Base-by-base conservation (phyloP, 306 rosid genomes). In the Boehmeria nivea region DNA sequence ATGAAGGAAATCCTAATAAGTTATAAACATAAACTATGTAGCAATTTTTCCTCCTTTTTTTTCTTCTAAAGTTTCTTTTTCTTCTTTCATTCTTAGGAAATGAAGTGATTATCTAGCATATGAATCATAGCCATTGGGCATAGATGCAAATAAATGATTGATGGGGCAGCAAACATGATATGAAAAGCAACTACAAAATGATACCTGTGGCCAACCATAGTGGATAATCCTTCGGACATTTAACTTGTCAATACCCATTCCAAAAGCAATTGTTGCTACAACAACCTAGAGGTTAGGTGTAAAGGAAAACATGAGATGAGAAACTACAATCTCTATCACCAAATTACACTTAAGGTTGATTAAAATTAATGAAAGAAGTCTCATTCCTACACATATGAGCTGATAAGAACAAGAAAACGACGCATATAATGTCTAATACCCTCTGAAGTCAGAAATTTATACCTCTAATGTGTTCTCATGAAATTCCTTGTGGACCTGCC, bases 121-220 rank as follows among this genome's bases (percentile, higher is more conserved):
- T n/a, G n/a, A n/a, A n/a, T n/a, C n/a, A n/a, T n/a, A n/a, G n/a
- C n/a, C n/a, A n/a, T n/a, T n/a, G n/a, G n/a, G n/a, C n/a, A n/a
- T n/a, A n/a, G n/a, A n/a, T n/a, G n/a, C n/a, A n/a, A n/a, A n/a
- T n/a, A n/a, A n/a, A n/a, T n/a, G n/a, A n/a, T 31, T 31, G 5
- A 4, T 31, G 5, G 9, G 1, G 36, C 2, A 31, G 9, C 36
- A 22, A 51, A 23, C 27, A 27, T 53, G 39, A 34, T 47, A 51
- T 49, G 49, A 66, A 56, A 42, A 44, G 12, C 6, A 36, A 22
- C 33, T 59, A 54, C 8, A 46, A 45, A 51, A 51, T 28, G 54
- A 63, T 51, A 90, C 98, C 94, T 90, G 98, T 8, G 98, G 98
- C 98, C 98, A 90, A 73, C 98, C 95, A 64, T 90, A 90, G 69